Percentiles rank a stretch among this genome's conserved stretches.
These are phyloP conservation scores for Colletotrichum sp. DNA, from an alignment of 2,329 filamentous ascomycete species.

Conservation along the genomic window DNA sequence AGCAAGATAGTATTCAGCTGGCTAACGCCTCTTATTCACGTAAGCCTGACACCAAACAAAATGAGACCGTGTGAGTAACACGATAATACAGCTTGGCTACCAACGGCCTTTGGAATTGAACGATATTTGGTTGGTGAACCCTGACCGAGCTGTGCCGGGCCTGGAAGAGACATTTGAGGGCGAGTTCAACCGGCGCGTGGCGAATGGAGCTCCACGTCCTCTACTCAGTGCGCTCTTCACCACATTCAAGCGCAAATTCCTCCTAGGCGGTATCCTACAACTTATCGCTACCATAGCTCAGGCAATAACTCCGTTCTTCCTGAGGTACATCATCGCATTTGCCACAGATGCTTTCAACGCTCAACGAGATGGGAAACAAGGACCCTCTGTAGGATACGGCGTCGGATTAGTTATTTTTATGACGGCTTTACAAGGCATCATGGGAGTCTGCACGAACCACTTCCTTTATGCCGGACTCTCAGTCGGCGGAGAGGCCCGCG, in stretches of 20 bases:
- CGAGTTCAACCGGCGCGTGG: constrained; percentile 64
- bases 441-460: constrained; percentile 83
- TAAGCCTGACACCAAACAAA: neutral
- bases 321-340: constrained; percentile 86
- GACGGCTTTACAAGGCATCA: constrained; percentile 81
- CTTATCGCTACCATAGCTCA: constrained; percentile 74
- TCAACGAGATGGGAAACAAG: neutral
- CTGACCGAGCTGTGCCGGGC: constrained; percentile 75
- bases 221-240: constrained; percentile 81
- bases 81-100: constrained; percentile 70
- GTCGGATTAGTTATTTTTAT: constrained; percentile 55
- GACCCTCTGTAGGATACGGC: neutral
- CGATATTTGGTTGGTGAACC: constrained; percentile 89
- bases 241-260: constrained; percentile 83
- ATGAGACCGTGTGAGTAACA: neutral
- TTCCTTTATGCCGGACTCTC: constrained; percentile 96
- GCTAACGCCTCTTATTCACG: neutral
- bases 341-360: constrained; percentile 74
- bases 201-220: constrained; percentile 72
- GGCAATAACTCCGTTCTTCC: constrained; percentile 81
- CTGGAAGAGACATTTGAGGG: constrained; percentile 67
- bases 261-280: constrained; percentile 78
- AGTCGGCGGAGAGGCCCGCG: constrained; percentile 82
- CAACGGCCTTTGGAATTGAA: constrained; percentile 79
- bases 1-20: neutral